Conservation (phyloP, 495 filamentous ascomycete genomes). For the Tuber umbilicatum region DNA sequence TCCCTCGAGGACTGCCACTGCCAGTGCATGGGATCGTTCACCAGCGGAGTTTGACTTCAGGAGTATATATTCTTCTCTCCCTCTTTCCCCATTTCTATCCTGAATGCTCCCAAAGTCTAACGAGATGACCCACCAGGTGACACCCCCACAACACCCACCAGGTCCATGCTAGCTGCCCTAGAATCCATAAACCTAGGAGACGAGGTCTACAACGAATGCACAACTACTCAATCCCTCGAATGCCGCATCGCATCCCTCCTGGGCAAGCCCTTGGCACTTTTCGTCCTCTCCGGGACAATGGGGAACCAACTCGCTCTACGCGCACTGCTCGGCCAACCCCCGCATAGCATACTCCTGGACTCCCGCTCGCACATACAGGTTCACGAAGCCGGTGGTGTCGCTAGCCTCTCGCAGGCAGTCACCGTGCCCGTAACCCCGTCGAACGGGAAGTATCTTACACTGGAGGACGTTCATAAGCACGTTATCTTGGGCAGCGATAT, state of each 20-base stretch:
- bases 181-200: slow-evolving; percentile 56
- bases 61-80: slow-evolving; percentile 4
- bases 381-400: slow-evolving; percentile 68
- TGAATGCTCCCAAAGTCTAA: background rate
- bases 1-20: background rate
- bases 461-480: slow-evolving; percentile 63
- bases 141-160: slow-evolving; percentile 78
- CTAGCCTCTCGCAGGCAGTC: slow-evolving; percentile 55
- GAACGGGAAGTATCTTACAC: slow-evolving; percentile 66
- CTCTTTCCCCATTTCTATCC: background rate
- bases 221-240: slow-evolving; percentile 68
- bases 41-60: slow-evolving; percentile 60
- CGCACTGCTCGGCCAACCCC: slow-evolving; percentile 61
- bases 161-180: slow-evolving; percentile 67
- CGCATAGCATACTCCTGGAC: slow-evolving; percentile 65
- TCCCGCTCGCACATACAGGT: slow-evolving; percentile 59
- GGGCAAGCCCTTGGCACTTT: slow-evolving; percentile 62
- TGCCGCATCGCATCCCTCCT: slow-evolving; percentile 62
- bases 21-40: slow-evolving; percentile 25
- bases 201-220: slow-evolving; percentile 79
- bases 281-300: slow-evolving; percentile 88
- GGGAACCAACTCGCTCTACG: slow-evolving; percentile 72
- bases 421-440: slow-evolving; percentile 53
- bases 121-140: slow-evolving; percentile 51
- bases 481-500: slow-evolving; percentile 51